These are phyloP conservation scores for Canariomyces notabilis DNA, from an alignment of 2,329 filamentous ascomycete species.

Conservation along the genomic window DNA sequence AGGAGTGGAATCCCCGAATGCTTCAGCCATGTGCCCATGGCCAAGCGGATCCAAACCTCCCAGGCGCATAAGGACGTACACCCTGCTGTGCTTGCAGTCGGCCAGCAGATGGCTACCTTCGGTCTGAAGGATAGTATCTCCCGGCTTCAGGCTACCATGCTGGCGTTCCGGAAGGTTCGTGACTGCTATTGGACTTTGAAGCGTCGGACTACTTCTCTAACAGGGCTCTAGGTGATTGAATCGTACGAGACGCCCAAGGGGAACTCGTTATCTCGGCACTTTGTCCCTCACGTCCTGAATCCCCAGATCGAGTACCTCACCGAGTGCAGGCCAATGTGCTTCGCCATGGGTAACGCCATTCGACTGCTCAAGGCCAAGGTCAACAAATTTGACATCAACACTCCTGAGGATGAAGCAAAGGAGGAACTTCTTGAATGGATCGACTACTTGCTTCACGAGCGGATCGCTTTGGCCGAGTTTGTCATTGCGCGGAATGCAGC, in stretches of 20 bases:
- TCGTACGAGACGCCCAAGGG: slow-evolving; percentile 86
- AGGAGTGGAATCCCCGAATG: slow-evolving; percentile 64
- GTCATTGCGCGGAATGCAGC: slow-evolving; percentile 76
- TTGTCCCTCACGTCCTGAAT: slow-evolving; percentile 85
- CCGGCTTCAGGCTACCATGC: slow-evolving; percentile 77
- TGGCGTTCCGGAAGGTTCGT: slow-evolving; percentile 78
- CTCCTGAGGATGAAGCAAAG: slow-evolving; percentile 78
- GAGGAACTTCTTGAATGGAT: slow-evolving; percentile 72
- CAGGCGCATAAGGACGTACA: slow-evolving; percentile 74
- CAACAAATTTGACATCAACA: slow-evolving; percentile 81
- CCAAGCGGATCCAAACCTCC: slow-evolving; percentile 48
- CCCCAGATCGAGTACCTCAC: slow-evolving; percentile 94
- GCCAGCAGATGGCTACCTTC: slow-evolving; percentile 87
- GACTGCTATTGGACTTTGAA: too few species aligned
- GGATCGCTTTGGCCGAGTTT: slow-evolving; percentile 79
- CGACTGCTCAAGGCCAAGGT: slow-evolving; percentile 91
- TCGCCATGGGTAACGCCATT: slow-evolving; percentile 96
- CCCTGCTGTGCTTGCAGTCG: slow-evolving; percentile 76
- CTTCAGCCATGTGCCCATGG: slow-evolving; percentile 79
- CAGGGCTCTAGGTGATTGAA: slow-evolving; percentile 64
- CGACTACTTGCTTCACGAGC: slow-evolving; percentile 84
- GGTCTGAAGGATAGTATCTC: slow-evolving; percentile 84
- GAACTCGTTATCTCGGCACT: slow-evolving; percentile 81
- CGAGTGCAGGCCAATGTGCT: slow-evolving; percentile 90
- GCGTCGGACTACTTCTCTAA: slow-evolving; percentile 3